Conservation (phyloP, 371 early-diverging fungal species). For the Actinomortierella wolfii region DNA sequence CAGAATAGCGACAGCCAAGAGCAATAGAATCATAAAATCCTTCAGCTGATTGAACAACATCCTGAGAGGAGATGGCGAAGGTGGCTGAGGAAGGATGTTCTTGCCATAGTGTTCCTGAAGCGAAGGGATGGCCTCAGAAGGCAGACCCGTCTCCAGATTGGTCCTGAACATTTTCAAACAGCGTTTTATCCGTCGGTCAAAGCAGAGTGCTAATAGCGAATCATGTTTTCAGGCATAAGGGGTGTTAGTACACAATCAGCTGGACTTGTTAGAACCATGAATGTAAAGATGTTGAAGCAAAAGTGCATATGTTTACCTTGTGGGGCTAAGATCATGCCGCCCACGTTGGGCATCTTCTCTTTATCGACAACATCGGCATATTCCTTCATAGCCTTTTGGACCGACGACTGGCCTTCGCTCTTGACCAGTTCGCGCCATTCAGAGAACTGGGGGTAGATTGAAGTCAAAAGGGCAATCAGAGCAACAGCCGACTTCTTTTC, state of each 20-base stretch:
- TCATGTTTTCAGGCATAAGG: constrained; percentile 5
- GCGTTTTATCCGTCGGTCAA: constrained; percentile 78
- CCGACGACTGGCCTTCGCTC: constrained; percentile 73
- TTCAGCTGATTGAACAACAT: constrained; percentile 88
- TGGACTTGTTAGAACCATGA: neutral
- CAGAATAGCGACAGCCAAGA: constrained; percentile 77
- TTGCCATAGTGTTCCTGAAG: constrained; percentile 80
- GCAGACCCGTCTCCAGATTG: constrained; percentile 69
- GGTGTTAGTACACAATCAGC: neutral
- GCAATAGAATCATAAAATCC: constrained; percentile 91
- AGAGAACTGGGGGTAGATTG: constrained; percentile 66
- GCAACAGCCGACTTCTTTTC: constrained; percentile 73
- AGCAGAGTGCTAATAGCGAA: constrained; percentile 69
- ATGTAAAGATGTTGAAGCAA: neutral
- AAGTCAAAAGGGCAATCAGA: constrained; percentile 70
- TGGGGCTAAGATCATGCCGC: constrained; percentile 57
- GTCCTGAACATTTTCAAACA: constrained; percentile 86
- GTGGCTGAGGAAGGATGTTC: constrained; percentile 81
- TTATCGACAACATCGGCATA: constrained; percentile 47
- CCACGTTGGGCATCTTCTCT: constrained; percentile 55
- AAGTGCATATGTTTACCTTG: constrained; percentile 43
- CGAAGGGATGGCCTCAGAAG: constrained; percentile 53
- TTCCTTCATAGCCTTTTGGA: constrained; percentile 67
- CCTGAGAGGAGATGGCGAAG: constrained; percentile 70
- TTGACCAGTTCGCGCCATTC: constrained; percentile 93